Base-by-base conservation (phyloP, 2,329 filamentous ascomycete species). In the Trichoderma asperellum region DNA sequence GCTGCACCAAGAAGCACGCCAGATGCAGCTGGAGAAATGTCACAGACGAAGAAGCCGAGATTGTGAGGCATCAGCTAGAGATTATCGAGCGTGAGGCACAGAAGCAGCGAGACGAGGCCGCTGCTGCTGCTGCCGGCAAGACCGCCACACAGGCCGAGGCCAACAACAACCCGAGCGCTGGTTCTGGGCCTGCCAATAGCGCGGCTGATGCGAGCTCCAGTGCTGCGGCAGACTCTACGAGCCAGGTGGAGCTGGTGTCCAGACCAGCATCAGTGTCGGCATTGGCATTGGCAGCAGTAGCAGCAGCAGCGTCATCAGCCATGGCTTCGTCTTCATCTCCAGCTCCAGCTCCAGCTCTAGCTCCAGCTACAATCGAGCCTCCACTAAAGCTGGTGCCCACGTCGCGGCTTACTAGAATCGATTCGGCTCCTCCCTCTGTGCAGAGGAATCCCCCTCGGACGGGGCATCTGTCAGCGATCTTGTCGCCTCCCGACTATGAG, bases 1-100 rank as follows among this genome's bases (percentile, higher is more conserved):
- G 92, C 27, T 97, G 93, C 78, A 96, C 93, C 0, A 94, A 92
- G 78, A 96, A 96, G 77, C 93, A 97, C 77, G 92, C 92, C 24
- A 94, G 94, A 75, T 97, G 93, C 78, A 90, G 89, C 16, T 97
- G 93, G 93, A 92, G 90, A 73, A 89, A 91, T 56, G 88, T 96
- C n/a, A 89, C 88, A 18, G 88, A 92, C 37, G 90, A 91, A 3
- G 94, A 97, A 70, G 75, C 82, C 34, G 75, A 75, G 32, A 64
- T 70, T 11, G 63, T 80, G n/a, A 76, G 73, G 49, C 69, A 72
- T 24, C 77, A 80, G 27, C 73, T 77, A 71, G 75, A 75, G 2
- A 58, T 72, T 21, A 57, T 70, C 5, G 24, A 40, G 8, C 52
- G 24, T 32, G 16, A 52, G 16, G 35, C 62, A 14, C 35, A 65